Base-by-base conservation (phyloP, 345 rosid genomes). In the Microcos paniculata region DNA sequence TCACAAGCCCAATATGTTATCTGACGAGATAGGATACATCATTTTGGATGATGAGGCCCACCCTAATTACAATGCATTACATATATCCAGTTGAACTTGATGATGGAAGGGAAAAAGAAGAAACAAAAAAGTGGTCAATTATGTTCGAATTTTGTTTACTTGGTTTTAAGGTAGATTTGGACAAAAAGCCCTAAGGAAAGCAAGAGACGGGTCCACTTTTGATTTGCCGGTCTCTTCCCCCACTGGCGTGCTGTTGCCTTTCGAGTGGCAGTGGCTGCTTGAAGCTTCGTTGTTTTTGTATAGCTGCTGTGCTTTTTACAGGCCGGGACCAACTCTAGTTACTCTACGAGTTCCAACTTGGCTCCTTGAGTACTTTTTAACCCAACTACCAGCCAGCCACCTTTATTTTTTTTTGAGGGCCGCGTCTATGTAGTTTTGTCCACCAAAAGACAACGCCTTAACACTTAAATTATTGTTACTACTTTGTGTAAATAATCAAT, bases 351-450 rank as follows among this genome's bases (percentile, higher is more conserved):
- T 62, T 33, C 65, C 24, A 31, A 33, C 10, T 62, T 15, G 48
- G 69, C 48, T 63, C 49, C n/a, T n/a, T n/a, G n/a, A n/a, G n/a
- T 35, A 4, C 46, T 62, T 67, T 67, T 67, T 45, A 24, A 66
- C 35, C 53, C 53, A 43, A 35, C 15, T 26, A 14, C 53, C 19
- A 3, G 31, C 13, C 26, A 3, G 18, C 31, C 35, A 14, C 31
- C 52, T 45, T 45, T 23, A 6, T 40, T 21, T 63, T 64, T 14
- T 8, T n/a, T 3, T 56, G 4, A 6, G 21, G 70, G 52, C 8
- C 69, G 10, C 46, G 6, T 59, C 38, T 59, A 28, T 15, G 63
- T 14, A 59, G 69, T 63, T 62, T 51, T 63, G 30, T 63, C 69
- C 28, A 13, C 8, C 1, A 14, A 58, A 28, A 30, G 18, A 4